These are phyloP conservation scores for Trametes sp. DNA, from an alignment of 1,284 basidiomycete genomes.

Conservation along the genomic window DNA sequence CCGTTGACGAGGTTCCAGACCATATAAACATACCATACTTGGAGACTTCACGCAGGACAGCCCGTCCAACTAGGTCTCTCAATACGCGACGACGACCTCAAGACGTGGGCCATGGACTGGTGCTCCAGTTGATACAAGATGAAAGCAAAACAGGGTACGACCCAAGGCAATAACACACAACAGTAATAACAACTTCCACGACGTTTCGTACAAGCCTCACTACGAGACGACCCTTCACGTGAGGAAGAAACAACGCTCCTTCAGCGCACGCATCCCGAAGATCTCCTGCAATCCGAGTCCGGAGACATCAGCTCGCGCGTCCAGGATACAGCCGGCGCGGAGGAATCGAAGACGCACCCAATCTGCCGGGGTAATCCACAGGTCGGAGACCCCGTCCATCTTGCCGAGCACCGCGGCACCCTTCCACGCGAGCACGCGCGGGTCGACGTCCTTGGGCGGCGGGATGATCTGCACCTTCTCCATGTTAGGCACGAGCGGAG, in stretches of 20 bases:
- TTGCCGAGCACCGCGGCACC: conserved; percentile 94
- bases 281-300: conserved; percentile 76
- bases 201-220: background rate
- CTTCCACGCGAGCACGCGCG: conserved; percentile 92
- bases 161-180: too few species aligned
- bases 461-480: conserved; percentile 90
- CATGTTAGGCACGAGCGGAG: conserved; percentile 81
- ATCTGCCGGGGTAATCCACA: conserved; percentile 89
- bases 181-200: too few species aligned
- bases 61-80: too few species aligned
- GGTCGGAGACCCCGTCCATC: conserved; percentile 88
- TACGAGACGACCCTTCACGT: background rate
- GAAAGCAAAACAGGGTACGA: too few species aligned
- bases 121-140: too few species aligned
- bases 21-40: too few species aligned
- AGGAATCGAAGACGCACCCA: conserved; percentile 89
- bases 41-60: too few species aligned
- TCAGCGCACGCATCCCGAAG: conserved; percentile 80
- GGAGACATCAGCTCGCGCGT: too few species aligned
- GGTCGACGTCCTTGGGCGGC: conserved; percentile 93
- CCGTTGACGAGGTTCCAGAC: too few species aligned
- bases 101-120: too few species aligned
- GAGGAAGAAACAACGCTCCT: conserved; percentile 72
- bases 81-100: too few species aligned
- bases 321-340: too few species aligned